These are phyloP conservation scores for Azolla pinnata DNA, from an alignment of 75 land plant species.

Conservation along the genomic window DNA sequence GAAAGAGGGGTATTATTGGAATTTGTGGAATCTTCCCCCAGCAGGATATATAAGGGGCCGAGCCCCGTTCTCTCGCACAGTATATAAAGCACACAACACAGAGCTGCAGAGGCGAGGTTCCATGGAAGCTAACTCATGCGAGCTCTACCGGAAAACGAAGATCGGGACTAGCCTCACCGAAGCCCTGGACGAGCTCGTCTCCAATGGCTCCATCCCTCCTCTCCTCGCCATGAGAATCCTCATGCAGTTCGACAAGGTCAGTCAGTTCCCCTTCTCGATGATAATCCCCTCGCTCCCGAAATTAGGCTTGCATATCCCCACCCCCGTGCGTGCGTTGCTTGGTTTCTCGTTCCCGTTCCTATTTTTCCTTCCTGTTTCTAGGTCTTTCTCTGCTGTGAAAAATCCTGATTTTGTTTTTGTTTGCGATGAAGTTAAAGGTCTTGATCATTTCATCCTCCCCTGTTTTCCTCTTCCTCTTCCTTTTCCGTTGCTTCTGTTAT, in stretches of 20 bases:
- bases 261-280: not conserved
- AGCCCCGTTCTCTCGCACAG: no score
- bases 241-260: slow-evolving; percentile 89
- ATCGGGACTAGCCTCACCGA: slow-evolving; percentile 86
- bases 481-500: no score
- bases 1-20: no score
- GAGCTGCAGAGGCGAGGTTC: no score
- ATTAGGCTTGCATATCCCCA: not conserved
- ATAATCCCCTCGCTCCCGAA: not conserved
- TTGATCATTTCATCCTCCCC: not conserved
- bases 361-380: not conserved
- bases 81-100: no score
- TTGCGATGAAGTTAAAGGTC: not conserved
- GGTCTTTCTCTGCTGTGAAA: not conserved
- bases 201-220: slow-evolving; percentile 67
- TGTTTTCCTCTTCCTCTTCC: no score
- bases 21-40: no score
- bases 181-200: slow-evolving; percentile 81
- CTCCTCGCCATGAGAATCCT: slow-evolving; percentile 87
- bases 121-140: slow-evolving; percentile 30
- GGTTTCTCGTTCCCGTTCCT: no score
- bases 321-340: no score
- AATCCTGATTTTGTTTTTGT: not conserved
- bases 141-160: slow-evolving; percentile 78
- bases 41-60: no score